A percentile compares a stretch with the other conserved stretches of the same genome.
Conservation (phyloP, 352 stramenopile genomes). For the Phytophthora tubulina region DNA sequence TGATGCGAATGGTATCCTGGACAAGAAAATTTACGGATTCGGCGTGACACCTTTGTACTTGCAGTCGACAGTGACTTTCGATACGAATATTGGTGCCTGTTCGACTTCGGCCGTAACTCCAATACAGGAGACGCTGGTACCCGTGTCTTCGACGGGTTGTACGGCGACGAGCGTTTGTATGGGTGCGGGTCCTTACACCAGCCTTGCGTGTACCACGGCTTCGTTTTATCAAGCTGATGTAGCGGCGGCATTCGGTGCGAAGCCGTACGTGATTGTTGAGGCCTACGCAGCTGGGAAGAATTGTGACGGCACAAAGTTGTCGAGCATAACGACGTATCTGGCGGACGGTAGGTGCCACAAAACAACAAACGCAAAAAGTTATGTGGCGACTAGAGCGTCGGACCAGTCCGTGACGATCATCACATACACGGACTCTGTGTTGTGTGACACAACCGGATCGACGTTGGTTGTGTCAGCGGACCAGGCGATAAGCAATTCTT, state of each 20-base stretch:
- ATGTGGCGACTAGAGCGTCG: background rate
- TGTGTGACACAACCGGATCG: background rate
- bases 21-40: constrained; percentile 6
- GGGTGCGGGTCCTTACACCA: too few species aligned
- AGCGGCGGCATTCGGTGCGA: background rate
- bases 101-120: too few species aligned
- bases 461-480: constrained; percentile 1
- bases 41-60: background rate
- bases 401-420: background rate
- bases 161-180: too few species aligned
- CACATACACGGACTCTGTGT: background rate
- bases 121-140: background rate
- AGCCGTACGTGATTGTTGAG: constrained; percentile 14
- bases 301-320: background rate
- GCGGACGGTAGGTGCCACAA: constrained; percentile 16
- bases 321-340: background rate
- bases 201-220: too few species aligned
- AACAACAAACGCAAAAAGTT: background rate
- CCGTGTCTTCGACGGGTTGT: too few species aligned
- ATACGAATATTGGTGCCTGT: background rate
- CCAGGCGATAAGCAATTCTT: background rate
- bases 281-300: constrained; percentile 4
- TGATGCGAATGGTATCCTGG: background rate
- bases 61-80: background rate
- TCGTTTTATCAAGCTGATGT: background rate